Percentiles rank a stretch among this genome's conserved stretches.
These are phyloP conservation scores for Phialocephala sp. DNA, from an alignment of 2,329 filamentous ascomycete species.

Conservation along the genomic window DNA sequence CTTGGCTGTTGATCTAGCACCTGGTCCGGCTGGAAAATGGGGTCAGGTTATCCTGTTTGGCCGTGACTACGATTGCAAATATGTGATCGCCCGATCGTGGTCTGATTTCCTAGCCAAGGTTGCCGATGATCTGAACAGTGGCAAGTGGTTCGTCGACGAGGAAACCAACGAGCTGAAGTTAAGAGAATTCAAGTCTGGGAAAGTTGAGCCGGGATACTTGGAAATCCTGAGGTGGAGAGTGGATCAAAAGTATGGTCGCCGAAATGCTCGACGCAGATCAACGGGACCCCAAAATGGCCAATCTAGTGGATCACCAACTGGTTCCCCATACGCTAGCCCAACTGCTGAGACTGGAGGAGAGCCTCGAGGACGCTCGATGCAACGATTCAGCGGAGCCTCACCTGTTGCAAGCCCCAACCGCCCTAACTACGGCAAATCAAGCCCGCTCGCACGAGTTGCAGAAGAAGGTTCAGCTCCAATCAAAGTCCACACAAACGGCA, in stretches of 20 bases:
- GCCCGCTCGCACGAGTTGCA: constrained; percentile 74
- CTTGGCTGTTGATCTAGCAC: constrained; percentile 89
- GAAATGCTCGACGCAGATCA: constrained; percentile 57
- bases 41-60: constrained; percentile 97
- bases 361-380: constrained; percentile 72
- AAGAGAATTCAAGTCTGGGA: constrained; percentile 85
- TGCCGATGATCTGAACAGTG: constrained; percentile 88
- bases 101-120: constrained; percentile 82
- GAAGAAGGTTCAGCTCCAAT: constrained; percentile 60
- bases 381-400: constrained; percentile 69
- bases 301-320: constrained; percentile 52
- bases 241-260: constrained; percentile 88
- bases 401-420: constrained; percentile 69
- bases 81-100: constrained; percentile 94
- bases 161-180: constrained; percentile 91
- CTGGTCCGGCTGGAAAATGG: constrained; percentile 89
- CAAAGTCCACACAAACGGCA: constrained; percentile 35
- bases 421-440: constrained; percentile 69
- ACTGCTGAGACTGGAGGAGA: constrained; percentile 62
- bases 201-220: constrained; percentile 91
- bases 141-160: constrained; percentile 92
- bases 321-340: constrained; percentile 70
- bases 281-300: constrained; percentile 43
- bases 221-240: constrained; percentile 94
- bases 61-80: constrained; percentile 98